phyloP scores from a whole-genome alignment of 140 eudicot species.

The Anethum foeniculum region DNA sequence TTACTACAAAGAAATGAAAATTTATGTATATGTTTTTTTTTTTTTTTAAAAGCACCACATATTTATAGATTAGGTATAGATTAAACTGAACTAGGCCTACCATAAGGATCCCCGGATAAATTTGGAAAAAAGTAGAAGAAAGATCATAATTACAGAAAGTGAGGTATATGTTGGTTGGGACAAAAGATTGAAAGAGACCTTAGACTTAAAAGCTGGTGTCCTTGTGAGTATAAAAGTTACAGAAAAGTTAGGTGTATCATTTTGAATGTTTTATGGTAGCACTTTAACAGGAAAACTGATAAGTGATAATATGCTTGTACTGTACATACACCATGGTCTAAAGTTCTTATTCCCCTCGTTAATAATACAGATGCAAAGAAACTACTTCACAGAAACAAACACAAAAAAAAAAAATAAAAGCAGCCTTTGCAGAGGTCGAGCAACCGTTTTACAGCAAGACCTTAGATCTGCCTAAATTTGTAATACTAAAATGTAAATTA shows the following conservation, averaged over 20 bases:
- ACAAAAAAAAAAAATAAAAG: too few relatives aligned
- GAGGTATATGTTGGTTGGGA: constrained; percentile 2
- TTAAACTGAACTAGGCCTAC: neutral
- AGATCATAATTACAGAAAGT: neutral
- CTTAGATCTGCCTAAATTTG: neutral
- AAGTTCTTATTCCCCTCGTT: neutral
- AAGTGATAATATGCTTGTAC: neutral
- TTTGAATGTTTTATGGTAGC: neutral
- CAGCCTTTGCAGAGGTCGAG: neutral
- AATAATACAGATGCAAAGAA: neutral
- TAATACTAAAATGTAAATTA: too few relatives aligned
- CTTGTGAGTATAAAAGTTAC: neutral
- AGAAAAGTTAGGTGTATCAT: neutral
- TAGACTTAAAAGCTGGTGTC: neutral
- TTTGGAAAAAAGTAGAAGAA: neutral
- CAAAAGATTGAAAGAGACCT: neutral
- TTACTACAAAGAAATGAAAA: neutral
- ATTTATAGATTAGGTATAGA: neutral
- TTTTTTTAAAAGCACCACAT: neutral
- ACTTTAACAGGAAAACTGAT: neutral
- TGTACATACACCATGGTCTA: neutral
- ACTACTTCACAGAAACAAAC: neutral
- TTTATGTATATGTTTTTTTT: neutral
- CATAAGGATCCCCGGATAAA: neutral
- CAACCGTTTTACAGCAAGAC: neutral